phyloP scores from a whole-genome alignment of 164 flowering plant genomes.

The Echeveria elegans region DNA sequence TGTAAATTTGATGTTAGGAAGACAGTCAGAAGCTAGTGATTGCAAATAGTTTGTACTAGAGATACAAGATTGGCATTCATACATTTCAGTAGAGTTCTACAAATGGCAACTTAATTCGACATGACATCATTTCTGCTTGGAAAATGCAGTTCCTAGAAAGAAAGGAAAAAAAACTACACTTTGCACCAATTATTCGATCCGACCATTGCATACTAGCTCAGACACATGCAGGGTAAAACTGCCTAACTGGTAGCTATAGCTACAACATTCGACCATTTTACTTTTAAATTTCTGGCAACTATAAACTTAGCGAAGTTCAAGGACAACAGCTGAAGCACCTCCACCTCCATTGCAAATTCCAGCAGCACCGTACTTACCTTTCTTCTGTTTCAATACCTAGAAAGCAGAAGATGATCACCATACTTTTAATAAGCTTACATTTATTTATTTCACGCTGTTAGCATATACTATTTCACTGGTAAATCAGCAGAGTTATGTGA shows the following conservation, averaged over 20 bases:
- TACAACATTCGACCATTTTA: background rate
- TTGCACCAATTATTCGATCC: background rate
- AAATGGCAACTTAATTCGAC: background rate
- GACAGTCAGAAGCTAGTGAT: background rate
- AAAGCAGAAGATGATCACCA: background rate
- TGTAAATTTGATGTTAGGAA: background rate
- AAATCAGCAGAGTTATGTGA: background rate
- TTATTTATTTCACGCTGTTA: background rate
- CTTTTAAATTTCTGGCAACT: background rate
- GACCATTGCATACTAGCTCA: background rate
- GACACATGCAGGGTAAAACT: background rate
- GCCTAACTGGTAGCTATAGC: background rate
- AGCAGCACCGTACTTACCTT: slow-evolving; percentile 51
- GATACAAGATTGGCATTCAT: background rate
- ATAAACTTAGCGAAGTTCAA: slow-evolving; percentile 38
- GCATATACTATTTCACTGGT: no score
- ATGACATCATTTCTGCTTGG: background rate
- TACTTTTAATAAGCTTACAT: background rate
- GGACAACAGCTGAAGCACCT: slow-evolving; percentile 57
- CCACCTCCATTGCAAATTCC: slow-evolving; percentile 74
- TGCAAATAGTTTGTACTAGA: background rate
- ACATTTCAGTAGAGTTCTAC: background rate
- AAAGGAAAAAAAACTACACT: background rate
- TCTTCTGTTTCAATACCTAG: slow-evolving; percentile 49
- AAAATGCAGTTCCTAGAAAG: background rate